These are phyloP conservation scores for Malassezia restricta DNA, from an alignment of 1,284 basidiomycete species.

Conservation along the genomic window DNA sequence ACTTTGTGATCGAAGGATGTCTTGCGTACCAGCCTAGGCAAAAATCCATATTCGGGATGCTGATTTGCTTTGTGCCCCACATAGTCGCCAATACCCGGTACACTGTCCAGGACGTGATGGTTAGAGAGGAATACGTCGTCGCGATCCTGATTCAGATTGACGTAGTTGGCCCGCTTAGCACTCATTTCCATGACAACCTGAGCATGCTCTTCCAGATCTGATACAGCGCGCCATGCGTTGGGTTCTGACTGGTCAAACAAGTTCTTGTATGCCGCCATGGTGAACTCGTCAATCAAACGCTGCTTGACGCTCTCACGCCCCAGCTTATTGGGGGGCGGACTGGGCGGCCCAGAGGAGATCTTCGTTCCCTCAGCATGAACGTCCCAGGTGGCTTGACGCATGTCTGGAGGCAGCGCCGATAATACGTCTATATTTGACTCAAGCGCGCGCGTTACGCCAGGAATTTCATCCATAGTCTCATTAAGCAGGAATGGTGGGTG, in stretches of 20 bases:
- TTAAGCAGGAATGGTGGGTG: neutral
- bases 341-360: slow-evolving; percentile 20
- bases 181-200: slow-evolving; percentile 10
- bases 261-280: slow-evolving; percentile 29
- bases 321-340: slow-evolving; percentile 13
- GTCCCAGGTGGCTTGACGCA: too few relatives aligned
- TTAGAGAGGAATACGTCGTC: slow-evolving; percentile 25
- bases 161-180: slow-evolving; percentile 10
- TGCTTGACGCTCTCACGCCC: neutral
- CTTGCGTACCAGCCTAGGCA: slow-evolving; percentile 42
- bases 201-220: slow-evolving; percentile 11
- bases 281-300: slow-evolving; percentile 33
- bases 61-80: slow-evolving; percentile 39
- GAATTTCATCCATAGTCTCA: neutral
- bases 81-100: slow-evolving; percentile 42
- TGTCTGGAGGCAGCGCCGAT: too few relatives aligned
- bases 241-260: slow-evolving; percentile 25
- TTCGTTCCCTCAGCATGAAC: too few relatives aligned
- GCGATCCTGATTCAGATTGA: slow-evolving; percentile 26
- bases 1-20: slow-evolving; percentile 46
- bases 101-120: slow-evolving; percentile 32
- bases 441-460: neutral
- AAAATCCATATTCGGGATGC: slow-evolving; percentile 44
- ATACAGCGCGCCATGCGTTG: slow-evolving; percentile 2
- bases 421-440: neutral